Base-by-base conservation (phyloP, 345 rosid species). In the Acer saccharum region DNA sequence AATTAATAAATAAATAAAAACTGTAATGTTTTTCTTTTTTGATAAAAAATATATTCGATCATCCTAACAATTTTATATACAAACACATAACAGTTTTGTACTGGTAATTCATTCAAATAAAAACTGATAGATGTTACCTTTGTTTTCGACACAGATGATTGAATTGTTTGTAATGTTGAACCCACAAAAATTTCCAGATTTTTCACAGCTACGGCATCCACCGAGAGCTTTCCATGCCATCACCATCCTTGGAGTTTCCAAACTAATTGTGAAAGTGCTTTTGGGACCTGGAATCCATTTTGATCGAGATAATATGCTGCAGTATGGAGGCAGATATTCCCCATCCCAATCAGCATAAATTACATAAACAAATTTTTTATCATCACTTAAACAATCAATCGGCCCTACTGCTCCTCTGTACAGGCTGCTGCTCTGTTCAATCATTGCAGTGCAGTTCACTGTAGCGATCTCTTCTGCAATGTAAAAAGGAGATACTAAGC, bases 281-380 rank as follows among this genome's bases (percentile, higher is more conserved):
- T 1, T 16, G 9, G 11, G 13, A 60, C 1, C 21, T 29, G 50
- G 63, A 71, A 12, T 29, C 10, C 12, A 0, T 10, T n/a, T 10
- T n/a, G 10, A 18, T 55, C 10, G 18, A 54, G 10, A 71, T 35
- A 35, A 4, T 18, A 3, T 35, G 1, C 65, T 55, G 17, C 74
- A 71, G 1, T 0, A 8, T 4, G 50, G 9, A 50, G 62, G 60
- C 44, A 70, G 7, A 0, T 0, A 0, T 1, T 35, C 48, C 32
- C 32, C 4, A 7, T 0, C 1, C 0, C 4, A 0, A 29, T 0
- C 0, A 29, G 8, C 2, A 5, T 1, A 1, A 9, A n/a, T 32
- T 0, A 7, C 20, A 71, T 54, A 71, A 3, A 71, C 74, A 18
- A 32, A n/a, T 32, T 71, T 54, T 7, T 17, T 32, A 32, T 71